Evolutionary conservation across 106 monocot genomes (phyloP).

Genomic region (Acanthochlamys bracteata): DNA sequence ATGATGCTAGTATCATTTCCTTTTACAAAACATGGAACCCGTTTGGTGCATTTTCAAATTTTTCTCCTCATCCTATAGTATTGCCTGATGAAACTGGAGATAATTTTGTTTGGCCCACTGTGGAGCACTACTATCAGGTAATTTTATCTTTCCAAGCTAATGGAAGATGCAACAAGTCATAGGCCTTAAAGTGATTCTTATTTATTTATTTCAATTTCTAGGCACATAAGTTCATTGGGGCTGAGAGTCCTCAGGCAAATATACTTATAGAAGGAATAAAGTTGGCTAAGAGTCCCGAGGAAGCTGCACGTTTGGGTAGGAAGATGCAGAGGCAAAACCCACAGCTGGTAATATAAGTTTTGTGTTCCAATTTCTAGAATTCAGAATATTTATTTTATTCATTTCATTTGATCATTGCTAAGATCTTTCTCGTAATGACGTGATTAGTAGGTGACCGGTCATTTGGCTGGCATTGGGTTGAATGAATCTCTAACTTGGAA

Average conservation of each 20-base stretch:
- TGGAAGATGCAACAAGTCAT: background rate
- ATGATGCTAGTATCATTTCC: constrained; percentile 78
- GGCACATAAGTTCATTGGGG: constrained; percentile 80
- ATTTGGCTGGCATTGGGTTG: no score
- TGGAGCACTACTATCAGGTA: constrained; percentile 98
- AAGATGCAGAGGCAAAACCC: constrained; percentile 61
- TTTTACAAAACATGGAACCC: constrained; percentile 99
- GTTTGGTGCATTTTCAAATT: constrained; percentile 91
- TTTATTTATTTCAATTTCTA: constrained; percentile 8
- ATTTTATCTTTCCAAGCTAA: background rate
- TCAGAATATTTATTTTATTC: no score
- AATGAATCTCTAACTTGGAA: no score
- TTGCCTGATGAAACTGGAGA: constrained; percentile 68
- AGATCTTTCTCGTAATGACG: no score
- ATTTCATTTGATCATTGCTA: no score
- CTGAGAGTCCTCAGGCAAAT: constrained; percentile 41
- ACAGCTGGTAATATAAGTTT: constrained; percentile 77
- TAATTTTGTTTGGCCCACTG: constrained; percentile 51
- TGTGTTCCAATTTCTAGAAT: background rate
- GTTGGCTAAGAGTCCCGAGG: constrained; percentile 78
- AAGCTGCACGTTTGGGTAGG: constrained; percentile 86
- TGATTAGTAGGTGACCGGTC: no score
- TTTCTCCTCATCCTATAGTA: constrained; percentile 77
- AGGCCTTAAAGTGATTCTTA: background rate
- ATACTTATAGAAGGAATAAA: constrained; percentile 61